Percentiles rank a stretch among this genome's conserved stretches.
Evolutionary conservation across 768 basidiomycete species (phyloP).

Genomic region (Mrakia frigida): DNA sequence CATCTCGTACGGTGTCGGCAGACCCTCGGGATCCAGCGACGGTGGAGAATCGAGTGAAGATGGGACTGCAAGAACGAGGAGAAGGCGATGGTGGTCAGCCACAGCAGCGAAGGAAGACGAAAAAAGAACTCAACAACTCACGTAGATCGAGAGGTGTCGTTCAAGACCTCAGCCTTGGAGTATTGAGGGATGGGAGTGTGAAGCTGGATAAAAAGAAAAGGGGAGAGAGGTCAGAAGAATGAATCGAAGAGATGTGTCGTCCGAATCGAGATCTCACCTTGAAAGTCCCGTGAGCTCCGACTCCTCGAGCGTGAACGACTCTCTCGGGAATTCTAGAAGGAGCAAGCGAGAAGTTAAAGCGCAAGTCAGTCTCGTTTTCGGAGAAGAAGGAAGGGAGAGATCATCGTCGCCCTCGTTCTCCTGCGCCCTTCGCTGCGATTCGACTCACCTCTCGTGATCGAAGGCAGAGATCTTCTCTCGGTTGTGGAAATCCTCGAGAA

Average conservation of each 20-base stretch:
- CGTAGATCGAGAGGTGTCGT: slow-evolving; percentile 65
- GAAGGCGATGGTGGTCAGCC: too few relatives aligned
- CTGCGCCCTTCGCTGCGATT: slow-evolving; percentile 48
- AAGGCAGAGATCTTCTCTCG: slow-evolving; percentile 41
- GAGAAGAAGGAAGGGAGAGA: too few relatives aligned
- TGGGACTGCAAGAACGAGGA: too few relatives aligned
- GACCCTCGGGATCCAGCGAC: slow-evolving; percentile 75
- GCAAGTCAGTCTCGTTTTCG: not conserved
- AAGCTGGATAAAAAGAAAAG: slow-evolving; percentile 42
- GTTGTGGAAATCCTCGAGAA: slow-evolving; percentile 56
- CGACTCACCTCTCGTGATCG: slow-evolving; percentile 47
- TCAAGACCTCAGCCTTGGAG: slow-evolving; percentile 53
- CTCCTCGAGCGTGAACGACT: slow-evolving; percentile 53
- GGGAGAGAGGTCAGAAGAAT: slow-evolving; percentile 1
- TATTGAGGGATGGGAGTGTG: slow-evolving; percentile 65
- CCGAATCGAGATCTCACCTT: slow-evolving; percentile 39
- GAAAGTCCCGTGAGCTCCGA: slow-evolving; percentile 78
- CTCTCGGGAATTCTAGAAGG: slow-evolving; percentile 67
- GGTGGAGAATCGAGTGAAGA: too few relatives aligned
- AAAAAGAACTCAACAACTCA: too few relatives aligned
- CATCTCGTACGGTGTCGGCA: slow-evolving; percentile 60
- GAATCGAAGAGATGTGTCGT: not conserved
- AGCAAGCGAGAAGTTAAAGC: not conserved
- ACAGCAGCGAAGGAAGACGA: too few relatives aligned
- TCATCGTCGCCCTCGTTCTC: too few relatives aligned